Percentiles rank a stretch among this genome's conserved stretches.
phyloP scores from a whole-genome alignment of 1,284 basidiomycete genomes.

The Sporisorium exsertum region DNA sequence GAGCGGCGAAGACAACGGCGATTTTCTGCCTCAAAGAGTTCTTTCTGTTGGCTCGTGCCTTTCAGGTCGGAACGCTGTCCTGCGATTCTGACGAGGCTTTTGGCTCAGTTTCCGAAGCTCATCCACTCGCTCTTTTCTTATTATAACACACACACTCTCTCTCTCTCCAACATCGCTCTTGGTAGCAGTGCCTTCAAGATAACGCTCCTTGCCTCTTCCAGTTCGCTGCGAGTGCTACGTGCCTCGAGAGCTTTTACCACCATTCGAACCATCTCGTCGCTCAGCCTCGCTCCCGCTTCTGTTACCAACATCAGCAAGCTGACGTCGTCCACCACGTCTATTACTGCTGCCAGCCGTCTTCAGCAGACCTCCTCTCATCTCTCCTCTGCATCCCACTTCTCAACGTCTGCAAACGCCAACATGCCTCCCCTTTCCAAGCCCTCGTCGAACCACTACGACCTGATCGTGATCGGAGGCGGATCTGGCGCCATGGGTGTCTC shows the following conservation, averaged over 20 bases:
- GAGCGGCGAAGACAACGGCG: too few relatives aligned
- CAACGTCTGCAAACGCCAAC: slow-evolving; percentile 19
- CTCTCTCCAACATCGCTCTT: background rate
- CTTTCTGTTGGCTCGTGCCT: slow-evolving; percentile 11
- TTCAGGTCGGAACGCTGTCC: background rate
- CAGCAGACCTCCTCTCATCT: slow-evolving; percentile 37
- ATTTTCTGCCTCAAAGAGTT: too few relatives aligned
- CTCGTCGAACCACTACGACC: slow-evolving; percentile 59
- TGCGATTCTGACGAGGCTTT: background rate
- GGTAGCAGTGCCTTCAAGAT: slow-evolving; percentile 15
- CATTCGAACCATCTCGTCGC: slow-evolving; percentile 2
- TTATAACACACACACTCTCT: background rate
- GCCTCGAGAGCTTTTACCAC: slow-evolving; percentile 20
- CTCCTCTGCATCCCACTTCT: slow-evolving; percentile 11
- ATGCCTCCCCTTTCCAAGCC: slow-evolving; percentile 67
- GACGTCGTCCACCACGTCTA: slow-evolving; percentile 12
- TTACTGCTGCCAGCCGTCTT: slow-evolving; percentile 23
- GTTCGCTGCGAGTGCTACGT: slow-evolving; percentile 38
- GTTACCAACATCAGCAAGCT: slow-evolving; percentile 22
- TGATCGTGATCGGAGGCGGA: slow-evolving; percentile 68
- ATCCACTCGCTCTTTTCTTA: background rate
- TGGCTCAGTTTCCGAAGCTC: background rate
- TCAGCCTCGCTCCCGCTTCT: background rate
- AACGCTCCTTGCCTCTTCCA: slow-evolving; percentile 18
- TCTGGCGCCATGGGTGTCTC: slow-evolving; percentile 69